Base-by-base conservation (phyloP, 305 asterid species). In the Salvia sclarea region DNA sequence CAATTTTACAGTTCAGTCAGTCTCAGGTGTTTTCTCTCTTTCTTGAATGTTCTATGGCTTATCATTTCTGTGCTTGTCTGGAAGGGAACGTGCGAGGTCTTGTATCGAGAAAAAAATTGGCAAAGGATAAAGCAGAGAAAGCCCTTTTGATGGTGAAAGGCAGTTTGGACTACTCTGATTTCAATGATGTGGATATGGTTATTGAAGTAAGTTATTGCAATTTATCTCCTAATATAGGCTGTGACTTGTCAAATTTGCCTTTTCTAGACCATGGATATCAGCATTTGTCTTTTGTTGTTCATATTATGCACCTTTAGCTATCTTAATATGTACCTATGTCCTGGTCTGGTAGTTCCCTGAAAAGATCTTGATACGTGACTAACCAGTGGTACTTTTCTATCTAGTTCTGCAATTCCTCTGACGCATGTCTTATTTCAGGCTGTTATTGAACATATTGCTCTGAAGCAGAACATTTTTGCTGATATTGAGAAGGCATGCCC, bases 401-500 rank as follows among this genome's bases (percentile, higher is more conserved):
- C 25, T 35, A 52, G 64, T 74, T 63, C 22, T 62, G 33, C 21
- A 14, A 68, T 43, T 74, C 62, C 44, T 64, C 54, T 81, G 68
- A 81, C 69, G 61, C 30, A 9, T 70, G 66, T 80, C 65, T 62
- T 55, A 37, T 68, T 81, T 86, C 94, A 94, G 99, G 99, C 99
- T 76, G 99, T 89, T 70, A 79, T 94, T 60, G 99, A 94, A 78
- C 75, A 79, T 79, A 65, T 94, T 71, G 73, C 93, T 25, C 79
- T 91, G 72, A 94, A 94, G 84, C 99, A 89, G 86, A 79, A 80
- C 57, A 81, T 94, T 58, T 94, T 91, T 80, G 74, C 64, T 69
- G 99, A 91, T 52, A 70, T 94, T 76, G 99, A 94, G 90, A 91
- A 88, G 79, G 88, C 72, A 38, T 91, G 98, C 78, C 90, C 95